Percentiles rank a stretch among this genome's conserved stretches.
Evolutionary conservation across 1,284 basidiomycete genomes (phyloP).

Genomic region (Microbotryum lychnidis-dioicae): DNA sequence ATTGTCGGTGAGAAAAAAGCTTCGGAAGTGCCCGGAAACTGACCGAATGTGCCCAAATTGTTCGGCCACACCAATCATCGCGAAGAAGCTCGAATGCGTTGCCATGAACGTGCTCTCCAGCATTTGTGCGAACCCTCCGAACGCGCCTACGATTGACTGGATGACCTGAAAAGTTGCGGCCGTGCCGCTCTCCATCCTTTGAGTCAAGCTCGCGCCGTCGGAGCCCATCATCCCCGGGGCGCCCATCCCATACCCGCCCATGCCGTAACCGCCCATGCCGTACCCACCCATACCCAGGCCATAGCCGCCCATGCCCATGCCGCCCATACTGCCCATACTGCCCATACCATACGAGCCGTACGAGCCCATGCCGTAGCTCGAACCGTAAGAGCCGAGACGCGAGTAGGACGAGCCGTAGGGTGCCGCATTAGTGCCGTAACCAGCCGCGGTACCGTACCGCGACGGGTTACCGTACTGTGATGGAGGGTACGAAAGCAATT

Average conservation of each 20-base stretch:
- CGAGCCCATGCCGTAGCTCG: conserved; percentile 8
- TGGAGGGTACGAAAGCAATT: not conserved
- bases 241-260: conserved; percentile 6
- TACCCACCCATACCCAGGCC: conserved; percentile 8
- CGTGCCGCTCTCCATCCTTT: conserved; percentile 36
- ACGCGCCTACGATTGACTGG: conserved; percentile 90
- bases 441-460: not conserved
- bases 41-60: conserved; percentile 63
- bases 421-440: conserved; percentile 1
- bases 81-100: conserved; percentile 95
- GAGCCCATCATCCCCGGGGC: conserved; percentile 6
- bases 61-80: conserved; percentile 96
- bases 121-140: conserved; percentile 93
- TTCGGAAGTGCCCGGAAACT: not conserved
- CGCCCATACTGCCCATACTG: conserved; percentile 41
- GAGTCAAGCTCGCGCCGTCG: conserved; percentile 76
- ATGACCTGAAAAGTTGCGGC: conserved; percentile 64
- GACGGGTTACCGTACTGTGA: not conserved
- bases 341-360: conserved; percentile 40
- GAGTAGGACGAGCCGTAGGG: conserved; percentile 5
- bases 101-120: conserved; percentile 98
- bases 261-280: conserved; percentile 7
- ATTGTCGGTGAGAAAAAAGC: no score
- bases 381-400: not conserved
- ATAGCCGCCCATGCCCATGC: conserved; percentile 39